Evolutionary conservation across 1,284 basidiomycete genomes (phyloP), one percentile per base, ranked within the genome.

Genomic region (Tylopilus sp.): DNA sequence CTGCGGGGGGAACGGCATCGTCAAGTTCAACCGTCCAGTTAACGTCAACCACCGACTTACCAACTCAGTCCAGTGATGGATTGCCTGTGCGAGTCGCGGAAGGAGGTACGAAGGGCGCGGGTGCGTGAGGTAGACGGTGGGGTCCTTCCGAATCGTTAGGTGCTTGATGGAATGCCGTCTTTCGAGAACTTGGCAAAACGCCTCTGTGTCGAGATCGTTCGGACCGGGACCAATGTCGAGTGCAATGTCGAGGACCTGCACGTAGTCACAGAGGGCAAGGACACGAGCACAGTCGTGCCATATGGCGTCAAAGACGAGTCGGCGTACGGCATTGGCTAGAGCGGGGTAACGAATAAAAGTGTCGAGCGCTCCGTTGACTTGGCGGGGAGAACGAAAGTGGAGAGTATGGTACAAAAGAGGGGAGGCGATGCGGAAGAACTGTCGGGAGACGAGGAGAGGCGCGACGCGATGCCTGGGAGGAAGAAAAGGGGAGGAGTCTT

Each of bases 401-500:
- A 89, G 67, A 24, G 81, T 80, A 69, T 82, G 80, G 77, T 89
- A 89, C 68, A 87, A 80, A 26, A 87, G 77, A 7, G 87, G 87
- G 0, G 82, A 82, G 1, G 80, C 82, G 65, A 89, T 88, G 65
- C 89, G 82, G 49, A 83, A 73, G 77, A 89, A 87, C 38, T 78
- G 68, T 51, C 74, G 82, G 55, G 76, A 87, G 52, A 87, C 84
- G 62, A 86, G 82, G 13, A 89, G 82, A 1, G 82, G 80, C 6
- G 84, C 77, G 19, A 78, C 70, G n/a, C 75, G 77, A 55, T 70
- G 64, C 63, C 70, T 60, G 36, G 60, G 60, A 26, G 67, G 63
- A 58, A 70, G 72, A 24, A 60, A 66, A 52, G 81, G 78, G 77
- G 80, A 81, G 4, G 29, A 29, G 29, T 29, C 29, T 12, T 73